Evolutionary conservation across 2,329 filamentous ascomycete species (phyloP).

Genomic region (Biscogniauxia mediterranea): DNA sequence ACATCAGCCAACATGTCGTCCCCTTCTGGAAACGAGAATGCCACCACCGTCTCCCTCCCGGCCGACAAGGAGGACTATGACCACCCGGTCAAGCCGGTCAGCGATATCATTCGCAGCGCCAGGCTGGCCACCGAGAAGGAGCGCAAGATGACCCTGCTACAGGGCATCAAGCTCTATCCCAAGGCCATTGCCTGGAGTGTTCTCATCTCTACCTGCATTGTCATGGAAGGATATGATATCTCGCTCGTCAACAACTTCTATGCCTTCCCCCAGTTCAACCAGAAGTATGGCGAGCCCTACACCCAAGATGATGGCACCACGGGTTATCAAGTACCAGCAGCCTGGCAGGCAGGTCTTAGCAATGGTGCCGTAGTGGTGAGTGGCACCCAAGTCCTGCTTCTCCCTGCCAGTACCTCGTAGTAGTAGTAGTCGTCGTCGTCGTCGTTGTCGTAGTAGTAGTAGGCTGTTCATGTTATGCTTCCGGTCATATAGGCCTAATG

Average conservation of each 20-base stretch:
- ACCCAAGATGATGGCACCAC: conserved; percentile 36
- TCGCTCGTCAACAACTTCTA: conserved; percentile 80
- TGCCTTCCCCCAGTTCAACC: conserved; percentile 56
- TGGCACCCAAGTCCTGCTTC: conserved; percentile 9
- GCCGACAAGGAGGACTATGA: conserved; percentile 14
- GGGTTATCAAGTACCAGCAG: conserved; percentile 54
- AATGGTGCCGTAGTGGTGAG: conserved; percentile 42
- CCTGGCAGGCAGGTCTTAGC: conserved; percentile 62
- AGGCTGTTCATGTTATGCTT: neutral
- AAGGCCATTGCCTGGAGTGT: conserved; percentile 83
- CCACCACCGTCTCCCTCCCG: conserved; percentile 1
- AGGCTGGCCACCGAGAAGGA: conserved; percentile 57
- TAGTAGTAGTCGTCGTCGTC: neutral
- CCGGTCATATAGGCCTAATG: too few relatives aligned
- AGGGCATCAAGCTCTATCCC: conserved; percentile 80
- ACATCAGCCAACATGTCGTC: neutral
- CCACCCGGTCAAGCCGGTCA: conserved; percentile 26
- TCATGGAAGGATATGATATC: conserved; percentile 89
- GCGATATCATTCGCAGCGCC: conserved; percentile 44
- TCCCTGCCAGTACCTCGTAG: neutral
- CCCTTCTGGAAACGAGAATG: conserved; percentile 6
- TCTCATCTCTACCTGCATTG: conserved; percentile 85
- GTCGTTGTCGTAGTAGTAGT: neutral
- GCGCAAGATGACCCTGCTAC: conserved; percentile 67
- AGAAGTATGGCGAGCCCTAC: conserved; percentile 53